phyloP scores from a whole-genome alignment of 805 yeast species.

The Saturnispora mendoncae region DNA sequence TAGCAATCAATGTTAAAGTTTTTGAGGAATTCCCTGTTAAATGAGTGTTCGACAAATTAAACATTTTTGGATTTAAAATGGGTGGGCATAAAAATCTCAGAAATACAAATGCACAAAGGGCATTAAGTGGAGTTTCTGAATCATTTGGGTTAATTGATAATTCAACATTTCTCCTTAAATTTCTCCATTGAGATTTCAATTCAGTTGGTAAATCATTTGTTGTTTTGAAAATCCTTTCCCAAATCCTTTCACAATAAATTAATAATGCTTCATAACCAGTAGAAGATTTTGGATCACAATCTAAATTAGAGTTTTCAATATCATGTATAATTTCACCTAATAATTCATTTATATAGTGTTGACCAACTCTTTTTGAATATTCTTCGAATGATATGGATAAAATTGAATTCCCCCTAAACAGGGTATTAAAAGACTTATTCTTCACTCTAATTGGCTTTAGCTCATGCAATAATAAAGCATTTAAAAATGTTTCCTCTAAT shows the following conservation, averaged over 20 bases:
- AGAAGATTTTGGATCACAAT: slow-evolving; percentile 59
- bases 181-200: slow-evolving; percentile 54
- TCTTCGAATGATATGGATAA: slow-evolving; percentile 75
- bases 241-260: slow-evolving; percentile 42
- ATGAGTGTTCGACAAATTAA: slow-evolving; percentile 60
- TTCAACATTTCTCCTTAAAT: slow-evolving; percentile 57
- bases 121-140: slow-evolving; percentile 45
- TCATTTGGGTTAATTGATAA: slow-evolving; percentile 49
- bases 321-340: slow-evolving; percentile 60
- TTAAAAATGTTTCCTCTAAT: slow-evolving; percentile 65
- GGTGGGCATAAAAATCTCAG: slow-evolving; percentile 87
- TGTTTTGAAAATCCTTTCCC: slow-evolving; percentile 58
- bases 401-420: slow-evolving; percentile 80
- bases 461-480: slow-evolving; percentile 59
- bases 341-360: slow-evolving; percentile 63
- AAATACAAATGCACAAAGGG: slow-evolving; percentile 77
- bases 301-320: slow-evolving; percentile 39
- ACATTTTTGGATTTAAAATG: slow-evolving; percentile 78
- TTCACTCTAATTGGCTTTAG: slow-evolving; percentile 39
- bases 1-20: slow-evolving; percentile 74
- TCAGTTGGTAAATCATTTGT: slow-evolving; percentile 67
- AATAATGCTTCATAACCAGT: slow-evolving; percentile 29
- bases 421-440: slow-evolving; percentile 41
- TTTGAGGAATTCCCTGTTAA: slow-evolving; percentile 66
- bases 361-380: slow-evolving; percentile 69